Evolutionary conservation across 176 grass and related monocot species (phyloP).

Genomic region (Aegilops bicornis): DNA sequence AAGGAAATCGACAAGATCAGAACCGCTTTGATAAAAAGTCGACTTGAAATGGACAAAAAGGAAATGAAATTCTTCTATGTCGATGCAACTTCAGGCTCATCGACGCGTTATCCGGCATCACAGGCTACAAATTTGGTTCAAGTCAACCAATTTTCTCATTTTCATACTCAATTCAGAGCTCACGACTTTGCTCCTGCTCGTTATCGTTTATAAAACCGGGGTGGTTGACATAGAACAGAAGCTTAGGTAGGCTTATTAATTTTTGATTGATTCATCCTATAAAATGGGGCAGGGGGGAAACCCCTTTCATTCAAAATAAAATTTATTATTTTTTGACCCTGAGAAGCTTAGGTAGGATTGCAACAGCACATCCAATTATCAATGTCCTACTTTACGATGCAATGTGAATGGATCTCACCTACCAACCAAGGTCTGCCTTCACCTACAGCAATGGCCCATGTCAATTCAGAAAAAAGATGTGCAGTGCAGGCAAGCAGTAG

Average conservation of each 20-base stretch:
- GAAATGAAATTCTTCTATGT: not conserved
- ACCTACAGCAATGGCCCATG: not conserved
- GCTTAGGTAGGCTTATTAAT: not conserved
- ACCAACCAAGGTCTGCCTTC: not conserved
- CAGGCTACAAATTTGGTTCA: not conserved
- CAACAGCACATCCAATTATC: not conserved
- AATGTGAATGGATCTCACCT: conserved; percentile 8
- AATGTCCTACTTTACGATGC: not conserved
- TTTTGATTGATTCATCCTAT: too few relatives aligned
- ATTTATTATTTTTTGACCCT: too few relatives aligned
- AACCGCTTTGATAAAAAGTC: not conserved
- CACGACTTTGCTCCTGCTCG: too few relatives aligned
- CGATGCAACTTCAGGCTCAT: not conserved
- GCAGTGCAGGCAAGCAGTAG: not conserved
- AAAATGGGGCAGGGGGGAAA: too few relatives aligned
- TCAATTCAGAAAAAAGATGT: conserved; percentile 3
- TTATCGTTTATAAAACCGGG: too few relatives aligned
- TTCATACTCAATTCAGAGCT: not conserved
- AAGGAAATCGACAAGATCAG: not conserved
- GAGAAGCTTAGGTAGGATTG: not conserved
- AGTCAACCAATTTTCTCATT: too few relatives aligned
- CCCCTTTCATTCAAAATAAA: too few relatives aligned
- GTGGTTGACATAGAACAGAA: not conserved
- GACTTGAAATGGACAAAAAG: not conserved
- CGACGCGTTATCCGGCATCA: not conserved